Evolutionary conservation across 805 yeast species (phyloP), one percentile per base, ranked within the genome.

Genomic region (Cyberlindnera xylosilytica): DNA sequence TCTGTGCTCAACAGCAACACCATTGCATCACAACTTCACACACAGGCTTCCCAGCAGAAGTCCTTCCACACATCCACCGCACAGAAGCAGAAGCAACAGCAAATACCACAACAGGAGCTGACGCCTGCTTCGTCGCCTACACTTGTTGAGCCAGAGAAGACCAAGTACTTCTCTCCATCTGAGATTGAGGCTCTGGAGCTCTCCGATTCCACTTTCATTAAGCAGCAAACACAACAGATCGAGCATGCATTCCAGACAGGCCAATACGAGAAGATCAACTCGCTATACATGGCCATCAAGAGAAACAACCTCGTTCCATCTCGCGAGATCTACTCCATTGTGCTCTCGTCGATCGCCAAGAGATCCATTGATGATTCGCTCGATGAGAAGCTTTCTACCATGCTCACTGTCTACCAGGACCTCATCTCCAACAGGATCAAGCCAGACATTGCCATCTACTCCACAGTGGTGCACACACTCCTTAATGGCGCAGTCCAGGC

Each of bases 381-480:
- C 6, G 88, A 84, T 57, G 73, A 72, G 35, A 76, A 74, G 56
- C 67, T 84, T 57, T 82, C 86, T 2, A 76, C 73, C 41, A 58
- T 84, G 44, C 63, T 84, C 49, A 81, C 78, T 17, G 79, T 82
- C 27, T 84, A 84, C 56, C 85, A 84, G 38, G 89, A 82, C 52
- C 64, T 83, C 57, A 66, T 84, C 29, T 56, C 74, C 19, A 68
- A 71, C 49, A 69, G 67, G 46, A 46, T 77, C 30, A 80, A 76
- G 56, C 93, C 93, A 15, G 68, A 73, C 20, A 53, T 58, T 32
- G 66, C 65, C 16, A 81, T 86, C 7, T 83, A 77, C 59, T 66
- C 74, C 51, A 58, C 75, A 3, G 72, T 76, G 5, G 64, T 84
- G 35, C 61, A 64, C 18, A 71, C 75, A 23, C 65, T 84, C 20